A percentile compares a stretch with the other conserved stretches of the same genome.
These are phyloP conservation scores for Yarrowia galli DNA, from an alignment of 1,139 yeast genomes.

Conservation along the genomic window DNA sequence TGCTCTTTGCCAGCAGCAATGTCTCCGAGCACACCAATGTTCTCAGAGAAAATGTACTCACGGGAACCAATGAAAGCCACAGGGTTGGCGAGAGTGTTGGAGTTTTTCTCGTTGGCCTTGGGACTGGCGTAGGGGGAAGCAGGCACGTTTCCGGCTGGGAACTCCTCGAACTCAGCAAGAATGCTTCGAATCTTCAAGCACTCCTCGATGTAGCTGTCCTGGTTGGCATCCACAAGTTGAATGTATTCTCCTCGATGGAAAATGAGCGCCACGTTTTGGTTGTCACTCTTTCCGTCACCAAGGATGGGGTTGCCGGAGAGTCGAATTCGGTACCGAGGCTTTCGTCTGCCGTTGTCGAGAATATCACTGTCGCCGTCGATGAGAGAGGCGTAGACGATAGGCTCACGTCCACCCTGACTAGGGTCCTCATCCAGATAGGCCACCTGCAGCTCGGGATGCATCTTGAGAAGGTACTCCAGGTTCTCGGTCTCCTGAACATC, in stretches of 20 bases:
- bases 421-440: slow-evolving; percentile 65
- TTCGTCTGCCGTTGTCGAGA: slow-evolving; percentile 55
- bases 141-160: slow-evolving; percentile 40
- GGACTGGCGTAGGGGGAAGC: slow-evolving; percentile 34
- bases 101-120: slow-evolving; percentile 19
- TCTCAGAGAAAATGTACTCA: slow-evolving; percentile 86
- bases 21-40: slow-evolving; percentile 85
- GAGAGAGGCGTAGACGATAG: slow-evolving; percentile 64
- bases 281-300: slow-evolving; percentile 91
- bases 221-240: slow-evolving; percentile 88
- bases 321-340: slow-evolving; percentile 61
- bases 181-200: slow-evolving; percentile 81
- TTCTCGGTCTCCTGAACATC: slow-evolving; percentile 61
- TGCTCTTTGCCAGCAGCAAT: slow-evolving; percentile 95
- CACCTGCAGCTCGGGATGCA: slow-evolving; percentile 68
- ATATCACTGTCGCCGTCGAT: slow-evolving; percentile 61
- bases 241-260: slow-evolving; percentile 86
- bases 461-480: slow-evolving; percentile 62
- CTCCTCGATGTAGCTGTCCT: slow-evolving; percentile 85
- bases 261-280: slow-evolving; percentile 79
- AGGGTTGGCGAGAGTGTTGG: slow-evolving; percentile 52
- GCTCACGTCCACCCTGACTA: slow-evolving; percentile 48
- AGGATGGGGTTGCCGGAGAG: slow-evolving; percentile 86
- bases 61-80: slow-evolving; percentile 90
- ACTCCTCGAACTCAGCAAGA: slow-evolving; percentile 79